Evolutionary conservation across 169 alveolate species (phyloP).

Genomic region (Cryptosporidium ryanae): DNA sequence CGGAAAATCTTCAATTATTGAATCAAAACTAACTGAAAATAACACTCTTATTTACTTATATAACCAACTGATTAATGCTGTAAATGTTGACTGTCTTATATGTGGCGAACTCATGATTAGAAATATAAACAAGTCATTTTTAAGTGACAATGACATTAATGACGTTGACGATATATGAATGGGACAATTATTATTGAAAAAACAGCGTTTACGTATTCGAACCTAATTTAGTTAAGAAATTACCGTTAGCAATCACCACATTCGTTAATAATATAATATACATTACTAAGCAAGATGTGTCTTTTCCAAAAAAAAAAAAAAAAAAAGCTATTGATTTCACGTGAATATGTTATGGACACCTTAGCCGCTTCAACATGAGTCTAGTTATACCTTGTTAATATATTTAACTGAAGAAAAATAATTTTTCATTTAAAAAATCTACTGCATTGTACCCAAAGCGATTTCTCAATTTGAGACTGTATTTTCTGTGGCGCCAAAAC

Average conservation of each 20-base stretch:
- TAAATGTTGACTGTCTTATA: constrained; percentile 32
- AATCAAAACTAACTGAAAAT: neutral
- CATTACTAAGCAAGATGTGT: too few species aligned
- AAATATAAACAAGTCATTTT: constrained; percentile 39
- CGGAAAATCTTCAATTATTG: neutral
- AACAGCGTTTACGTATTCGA: neutral
- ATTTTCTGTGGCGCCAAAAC: too few species aligned
- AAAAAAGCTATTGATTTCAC: too few species aligned
- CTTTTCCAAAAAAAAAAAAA: too few species aligned
- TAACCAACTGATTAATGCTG: constrained; percentile 20
- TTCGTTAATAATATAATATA: too few species aligned
- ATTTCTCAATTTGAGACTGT: too few species aligned
- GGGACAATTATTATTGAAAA: neutral
- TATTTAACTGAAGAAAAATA: too few species aligned
- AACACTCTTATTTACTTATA: neutral
- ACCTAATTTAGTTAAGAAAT: neutral
- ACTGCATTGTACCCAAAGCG: too few species aligned
- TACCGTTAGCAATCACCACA: neutral
- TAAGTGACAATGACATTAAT: constrained; percentile 10
- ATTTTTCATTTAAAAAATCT: too few species aligned
- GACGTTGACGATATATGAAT: neutral
- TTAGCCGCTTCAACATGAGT: too few species aligned
- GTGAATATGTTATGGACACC: too few species aligned
- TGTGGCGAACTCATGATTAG: constrained; percentile 71
- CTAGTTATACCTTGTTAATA: too few species aligned